A percentile compares a stretch with the other conserved stretches of the same genome.
Conservation (phyloP, 257 asterid species). For the Nicotiana undulata region DNA sequence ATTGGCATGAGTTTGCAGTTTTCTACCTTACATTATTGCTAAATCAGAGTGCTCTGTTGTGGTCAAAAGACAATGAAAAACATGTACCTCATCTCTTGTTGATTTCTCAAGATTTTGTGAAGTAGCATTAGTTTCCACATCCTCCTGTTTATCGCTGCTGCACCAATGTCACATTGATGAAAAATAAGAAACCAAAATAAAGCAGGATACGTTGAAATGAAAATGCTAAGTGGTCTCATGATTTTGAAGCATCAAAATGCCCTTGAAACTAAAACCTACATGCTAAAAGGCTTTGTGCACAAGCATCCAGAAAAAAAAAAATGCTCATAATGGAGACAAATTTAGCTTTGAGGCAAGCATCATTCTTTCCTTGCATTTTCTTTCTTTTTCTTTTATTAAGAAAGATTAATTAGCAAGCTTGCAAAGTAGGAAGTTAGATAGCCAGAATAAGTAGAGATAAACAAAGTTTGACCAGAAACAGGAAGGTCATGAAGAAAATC, state of each 20-base stretch:
- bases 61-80: background rate
- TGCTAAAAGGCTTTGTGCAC: background rate
- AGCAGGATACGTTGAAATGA: background rate
- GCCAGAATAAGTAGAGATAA: background rate
- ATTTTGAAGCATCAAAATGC: background rate
- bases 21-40: too few species aligned
- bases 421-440: background rate
- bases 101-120: constrained; percentile 32
- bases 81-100: constrained; percentile 57
- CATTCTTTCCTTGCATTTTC: background rate
- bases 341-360: background rate
- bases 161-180: constrained; percentile 7
- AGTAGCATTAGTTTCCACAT: constrained; percentile 21
- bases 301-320: background rate
- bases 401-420: background rate
- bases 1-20: too few species aligned
- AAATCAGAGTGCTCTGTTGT: background rate
- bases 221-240: background rate
- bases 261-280: background rate
- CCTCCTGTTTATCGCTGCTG: constrained; percentile 48
- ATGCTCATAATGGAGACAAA: background rate
- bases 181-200: background rate
- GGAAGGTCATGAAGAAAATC: background rate
- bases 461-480: constrained; percentile 9
- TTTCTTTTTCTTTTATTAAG: background rate